phyloP scores from a whole-genome alignment of 2,329 filamentous ascomycete species.

The Fusarium tjaetaba region DNA sequence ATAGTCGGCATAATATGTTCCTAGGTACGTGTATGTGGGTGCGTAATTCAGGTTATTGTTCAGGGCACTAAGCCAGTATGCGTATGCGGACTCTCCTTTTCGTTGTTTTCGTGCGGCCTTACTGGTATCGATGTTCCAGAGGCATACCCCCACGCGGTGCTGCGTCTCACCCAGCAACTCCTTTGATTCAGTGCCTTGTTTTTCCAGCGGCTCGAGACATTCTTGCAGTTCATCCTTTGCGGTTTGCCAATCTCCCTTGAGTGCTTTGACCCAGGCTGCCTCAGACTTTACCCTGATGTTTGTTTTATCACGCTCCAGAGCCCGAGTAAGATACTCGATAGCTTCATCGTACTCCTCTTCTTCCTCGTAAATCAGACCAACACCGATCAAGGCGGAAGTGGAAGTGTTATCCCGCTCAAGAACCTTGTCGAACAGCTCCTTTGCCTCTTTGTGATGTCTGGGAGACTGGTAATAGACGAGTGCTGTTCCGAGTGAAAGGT shows the following conservation, averaged over 20 bases:
- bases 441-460: constrained; percentile 88
- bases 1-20: constrained; percentile 92
- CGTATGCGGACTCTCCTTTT: constrained; percentile 75
- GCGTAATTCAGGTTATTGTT: constrained; percentile 90
- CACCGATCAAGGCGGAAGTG: constrained; percentile 84
- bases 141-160: constrained; percentile 85
- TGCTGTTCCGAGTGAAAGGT: constrained; percentile 83
- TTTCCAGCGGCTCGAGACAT: constrained; percentile 72
- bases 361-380: constrained; percentile 92
- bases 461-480: constrained; percentile 91
- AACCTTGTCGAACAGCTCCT: constrained; percentile 83
- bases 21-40: constrained; percentile 89
- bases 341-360: constrained; percentile 89
- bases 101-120: constrained; percentile 80
- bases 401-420: constrained; percentile 79
- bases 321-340: constrained; percentile 80
- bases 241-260: constrained; percentile 77
- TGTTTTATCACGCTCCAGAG: constrained; percentile 74
- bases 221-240: constrained; percentile 76
- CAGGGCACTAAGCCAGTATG: constrained; percentile 82
- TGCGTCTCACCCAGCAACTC: constrained; percentile 87
- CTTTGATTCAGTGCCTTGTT: constrained; percentile 63
- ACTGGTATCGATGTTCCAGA: constrained; percentile 85
- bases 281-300: constrained; percentile 87
- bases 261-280: constrained; percentile 89